A percentile compares a stretch with the other conserved stretches of the same genome.
These are phyloP conservation scores for Melanomma pulvis-pyrius DNA, from an alignment of 495 filamentous ascomycete species.

Conservation along the genomic window DNA sequence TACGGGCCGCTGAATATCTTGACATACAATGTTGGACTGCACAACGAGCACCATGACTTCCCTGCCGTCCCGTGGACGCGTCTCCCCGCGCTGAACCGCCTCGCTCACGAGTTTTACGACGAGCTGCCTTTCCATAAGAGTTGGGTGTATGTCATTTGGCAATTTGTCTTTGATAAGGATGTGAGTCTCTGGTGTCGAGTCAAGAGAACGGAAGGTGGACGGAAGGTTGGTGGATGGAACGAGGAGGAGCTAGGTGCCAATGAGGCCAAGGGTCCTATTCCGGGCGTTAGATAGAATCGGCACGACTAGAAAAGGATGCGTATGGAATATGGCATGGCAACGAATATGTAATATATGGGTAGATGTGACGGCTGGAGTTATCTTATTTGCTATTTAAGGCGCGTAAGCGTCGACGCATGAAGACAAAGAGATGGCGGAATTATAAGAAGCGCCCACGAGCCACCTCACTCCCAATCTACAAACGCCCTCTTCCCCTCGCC, in stretches of 20 bases:
- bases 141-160: conserved; percentile 93
- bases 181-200: conserved; percentile 90
- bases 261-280: conserved; percentile 38
- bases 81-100: conserved; percentile 69
- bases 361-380: background rate
- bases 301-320: background rate
- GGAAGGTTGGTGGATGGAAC: conserved; percentile 62
- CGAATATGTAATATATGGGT: background rate
- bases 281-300: conserved; percentile 35
- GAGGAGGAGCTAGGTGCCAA: conserved; percentile 57
- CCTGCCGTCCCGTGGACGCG: conserved; percentile 94
- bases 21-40: conserved; percentile 94
- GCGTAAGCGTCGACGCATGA: background rate
- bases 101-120: conserved; percentile 92
- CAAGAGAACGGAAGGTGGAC: conserved; percentile 82
- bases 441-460: too few relatives aligned
- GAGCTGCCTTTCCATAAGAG: conserved; percentile 83
- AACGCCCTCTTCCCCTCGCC: too few relatives aligned
- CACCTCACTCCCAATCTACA: too few relatives aligned
- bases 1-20: conserved; percentile 91
- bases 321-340: background rate
- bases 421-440: background rate
- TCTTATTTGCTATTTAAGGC: too few relatives aligned
- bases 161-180: conserved; percentile 86
- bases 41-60: conserved; percentile 99